These are phyloP conservation scores for Raffaelea albimanens DNA, from an alignment of 2,329 filamentous ascomycete genomes.

Conservation along the genomic window DNA sequence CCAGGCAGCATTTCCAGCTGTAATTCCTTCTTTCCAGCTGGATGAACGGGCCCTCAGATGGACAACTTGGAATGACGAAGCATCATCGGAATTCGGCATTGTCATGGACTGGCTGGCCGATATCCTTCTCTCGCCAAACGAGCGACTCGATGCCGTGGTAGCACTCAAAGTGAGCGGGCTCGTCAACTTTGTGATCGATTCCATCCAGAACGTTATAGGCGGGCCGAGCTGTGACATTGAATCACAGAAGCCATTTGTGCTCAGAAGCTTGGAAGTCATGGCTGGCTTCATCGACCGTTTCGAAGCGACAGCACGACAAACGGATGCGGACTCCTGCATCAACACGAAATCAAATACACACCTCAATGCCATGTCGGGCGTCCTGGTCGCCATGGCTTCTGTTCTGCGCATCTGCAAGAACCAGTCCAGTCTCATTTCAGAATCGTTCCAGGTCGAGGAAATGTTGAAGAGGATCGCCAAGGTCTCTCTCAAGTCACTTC, in stretches of 20 bases:
- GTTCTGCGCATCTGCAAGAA: constrained; percentile 31
- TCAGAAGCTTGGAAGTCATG: constrained; percentile 33
- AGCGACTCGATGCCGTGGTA: neutral
- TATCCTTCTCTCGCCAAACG: neutral
- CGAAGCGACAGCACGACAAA: neutral
- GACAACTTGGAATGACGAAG: constrained; percentile 46
- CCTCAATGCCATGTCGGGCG: constrained; percentile 26
- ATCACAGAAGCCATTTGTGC: constrained; percentile 30
- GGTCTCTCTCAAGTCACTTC: constrained; percentile 28
- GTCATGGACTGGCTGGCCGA: constrained; percentile 45
- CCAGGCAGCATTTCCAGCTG: constrained; percentile 4
- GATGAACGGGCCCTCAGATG: constrained; percentile 41
- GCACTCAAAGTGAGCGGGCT: constrained; percentile 20
- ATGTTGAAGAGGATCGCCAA: constrained; percentile 33
- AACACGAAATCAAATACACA: constrained; percentile 11
- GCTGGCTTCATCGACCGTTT: constrained; percentile 29
- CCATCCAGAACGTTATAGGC: constrained; percentile 33
- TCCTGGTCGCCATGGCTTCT: constrained; percentile 27
- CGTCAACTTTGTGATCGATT: constrained; percentile 36
- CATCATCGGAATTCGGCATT: constrained; percentile 53
- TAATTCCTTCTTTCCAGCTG: constrained; percentile 26
- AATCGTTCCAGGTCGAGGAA: constrained; percentile 38
- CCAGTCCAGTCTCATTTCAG: constrained; percentile 15
- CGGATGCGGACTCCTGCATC: neutral
- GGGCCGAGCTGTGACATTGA: constrained; percentile 24